Evolutionary conservation across 768 basidiomycete genomes (phyloP).

Genomic region (Russula olivacea): DNA sequence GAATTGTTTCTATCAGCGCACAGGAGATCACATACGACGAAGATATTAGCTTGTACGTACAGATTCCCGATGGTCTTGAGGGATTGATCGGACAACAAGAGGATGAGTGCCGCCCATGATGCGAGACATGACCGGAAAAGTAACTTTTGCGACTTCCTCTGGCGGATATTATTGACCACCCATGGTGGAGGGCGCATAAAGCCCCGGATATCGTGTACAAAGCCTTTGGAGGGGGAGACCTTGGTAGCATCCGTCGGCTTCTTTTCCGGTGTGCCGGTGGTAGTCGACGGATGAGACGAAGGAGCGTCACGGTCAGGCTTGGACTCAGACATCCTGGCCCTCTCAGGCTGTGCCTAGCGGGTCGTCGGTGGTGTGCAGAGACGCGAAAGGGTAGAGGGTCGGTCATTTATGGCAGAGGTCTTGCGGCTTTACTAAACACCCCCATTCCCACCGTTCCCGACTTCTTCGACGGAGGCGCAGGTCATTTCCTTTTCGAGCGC

Average conservation of each 20-base stretch:
- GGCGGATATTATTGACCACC: conserved; percentile 36
- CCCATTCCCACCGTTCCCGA: not conserved
- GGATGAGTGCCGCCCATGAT: conserved; percentile 35
- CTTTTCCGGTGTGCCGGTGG: not conserved
- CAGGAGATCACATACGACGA: not conserved
- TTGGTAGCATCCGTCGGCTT: not conserved
- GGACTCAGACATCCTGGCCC: conserved; percentile 9
- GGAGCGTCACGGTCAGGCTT: not conserved
- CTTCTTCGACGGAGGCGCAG: no score
- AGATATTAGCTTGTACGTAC: conserved; percentile 30
- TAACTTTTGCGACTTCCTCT: conserved; percentile 34
- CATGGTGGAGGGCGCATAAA: conserved; percentile 29
- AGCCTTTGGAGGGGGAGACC: not conserved
- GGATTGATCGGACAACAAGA: conserved; percentile 38
- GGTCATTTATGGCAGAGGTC: no score
- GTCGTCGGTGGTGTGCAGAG: not conserved
- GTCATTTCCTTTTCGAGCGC: no score
- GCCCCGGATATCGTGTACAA: conserved; percentile 2
- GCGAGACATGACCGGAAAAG: conserved; percentile 40
- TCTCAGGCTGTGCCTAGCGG: not conserved
- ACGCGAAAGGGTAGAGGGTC: not conserved
- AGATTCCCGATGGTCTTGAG: conserved; percentile 36
- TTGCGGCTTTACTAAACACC: not conserved
- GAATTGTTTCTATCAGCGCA: not conserved
- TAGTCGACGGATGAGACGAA: not conserved